phyloP scores from a whole-genome alignment of 805 yeast genomes.

The Yarrowia hollandica region DNA sequence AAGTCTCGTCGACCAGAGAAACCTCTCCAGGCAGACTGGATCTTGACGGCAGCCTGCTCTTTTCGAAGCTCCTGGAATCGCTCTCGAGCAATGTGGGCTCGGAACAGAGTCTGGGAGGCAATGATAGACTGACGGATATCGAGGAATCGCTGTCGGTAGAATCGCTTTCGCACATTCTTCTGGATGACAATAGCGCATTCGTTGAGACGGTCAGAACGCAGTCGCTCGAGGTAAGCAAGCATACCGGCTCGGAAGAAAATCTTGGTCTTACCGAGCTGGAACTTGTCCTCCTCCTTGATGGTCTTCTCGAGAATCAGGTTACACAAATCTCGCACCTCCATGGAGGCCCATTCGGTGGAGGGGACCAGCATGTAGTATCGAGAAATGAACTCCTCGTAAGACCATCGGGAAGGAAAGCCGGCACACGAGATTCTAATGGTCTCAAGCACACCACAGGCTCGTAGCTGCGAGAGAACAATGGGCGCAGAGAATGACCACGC shows the following conservation, averaged over 20 bases:
- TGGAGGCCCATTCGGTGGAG: slow-evolving; percentile 61
- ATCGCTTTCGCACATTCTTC: slow-evolving; percentile 68
- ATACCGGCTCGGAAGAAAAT: slow-evolving; percentile 96
- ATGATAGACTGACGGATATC: slow-evolving; percentile 56
- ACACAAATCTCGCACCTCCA: slow-evolving; percentile 64
- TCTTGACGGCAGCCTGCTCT: slow-evolving; percentile 59
- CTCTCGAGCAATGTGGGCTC: slow-evolving; percentile 62
- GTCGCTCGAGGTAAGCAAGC: slow-evolving; percentile 85
- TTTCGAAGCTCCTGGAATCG: slow-evolving; percentile 54
- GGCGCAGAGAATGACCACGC: slow-evolving; percentile 96
- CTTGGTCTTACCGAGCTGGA: slow-evolving; percentile 89
- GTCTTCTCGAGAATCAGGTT: slow-evolving; percentile 63
- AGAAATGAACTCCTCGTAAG: slow-evolving; percentile 87
- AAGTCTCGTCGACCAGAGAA: slow-evolving; percentile 52
- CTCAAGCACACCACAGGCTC: slow-evolving; percentile 98
- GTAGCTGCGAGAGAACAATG: slow-evolving; percentile 90
- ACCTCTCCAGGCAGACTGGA: slow-evolving; percentile 63
- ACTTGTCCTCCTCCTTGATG: slow-evolving; percentile 65
- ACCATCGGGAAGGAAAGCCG: slow-evolving; percentile 96
- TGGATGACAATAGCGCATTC: slow-evolving; percentile 82
- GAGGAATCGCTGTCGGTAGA: slow-evolving; percentile 61
- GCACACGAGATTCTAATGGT: slow-evolving; percentile 96
- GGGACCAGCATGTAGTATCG: slow-evolving; percentile 82
- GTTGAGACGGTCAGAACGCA: slow-evolving; percentile 75
- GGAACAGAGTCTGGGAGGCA: slow-evolving; percentile 58